Evolutionary conservation across 768 basidiomycete species (phyloP).

Genomic region (Cantharellus anzutake): DNA sequence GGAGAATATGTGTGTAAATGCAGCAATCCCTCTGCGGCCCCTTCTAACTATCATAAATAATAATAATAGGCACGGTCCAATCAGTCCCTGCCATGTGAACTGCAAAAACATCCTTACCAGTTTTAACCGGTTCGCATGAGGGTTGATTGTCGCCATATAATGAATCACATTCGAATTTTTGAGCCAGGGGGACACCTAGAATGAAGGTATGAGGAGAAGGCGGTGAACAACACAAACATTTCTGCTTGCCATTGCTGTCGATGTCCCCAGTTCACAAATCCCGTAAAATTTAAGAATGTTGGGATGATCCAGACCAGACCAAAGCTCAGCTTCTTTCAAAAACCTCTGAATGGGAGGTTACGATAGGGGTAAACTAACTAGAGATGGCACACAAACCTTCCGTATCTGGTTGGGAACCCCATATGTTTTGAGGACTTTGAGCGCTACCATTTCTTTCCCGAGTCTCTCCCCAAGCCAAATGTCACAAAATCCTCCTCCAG

Average conservation of each 20-base stretch:
- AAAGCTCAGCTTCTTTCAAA: conserved; percentile 4
- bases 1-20: conserved; percentile 8
- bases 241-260: neutral
- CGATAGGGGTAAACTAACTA: neutral
- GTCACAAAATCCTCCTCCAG: conserved; percentile 9
- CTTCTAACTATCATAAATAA: neutral
- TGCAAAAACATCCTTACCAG: neutral
- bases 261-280: conserved; percentile 8
- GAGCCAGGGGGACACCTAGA: neutral
- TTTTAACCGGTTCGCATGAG: neutral
- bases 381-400: neutral
- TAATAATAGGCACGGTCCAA: too few species aligned
- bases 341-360: conserved; percentile 1
- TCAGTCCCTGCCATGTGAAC: neutral
- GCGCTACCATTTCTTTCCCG: conserved; percentile 7
- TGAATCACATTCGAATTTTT: neutral
- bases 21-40: conserved; percentile 6
- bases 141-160: neutral
- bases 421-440: conserved; percentile 6
- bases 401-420: neutral
- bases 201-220: neutral
- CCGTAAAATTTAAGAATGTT: conserved; percentile 9
- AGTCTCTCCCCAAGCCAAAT: conserved; percentile 7
- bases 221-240: neutral
- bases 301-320: conserved; percentile 7